Evolutionary conservation across 2,329 filamentous ascomycete species (phyloP).

Genomic region (Orbilia oligospora): DNA sequence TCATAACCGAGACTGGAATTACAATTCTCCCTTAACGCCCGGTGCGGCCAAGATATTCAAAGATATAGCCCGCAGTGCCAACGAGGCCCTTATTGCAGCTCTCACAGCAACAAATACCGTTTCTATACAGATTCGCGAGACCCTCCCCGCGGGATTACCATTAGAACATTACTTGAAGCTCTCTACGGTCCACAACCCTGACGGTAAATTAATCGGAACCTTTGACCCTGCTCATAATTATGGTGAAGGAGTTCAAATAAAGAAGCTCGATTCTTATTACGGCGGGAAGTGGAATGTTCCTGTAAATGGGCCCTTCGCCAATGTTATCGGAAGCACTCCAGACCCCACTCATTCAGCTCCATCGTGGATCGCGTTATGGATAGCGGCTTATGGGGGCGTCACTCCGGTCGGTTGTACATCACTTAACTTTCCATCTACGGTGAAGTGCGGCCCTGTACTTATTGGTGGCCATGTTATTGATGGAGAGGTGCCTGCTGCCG

Average conservation of each 20-base stretch:
- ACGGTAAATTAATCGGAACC: neutral
- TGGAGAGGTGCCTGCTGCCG: neutral
- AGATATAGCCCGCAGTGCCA: neutral
- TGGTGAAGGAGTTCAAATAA: neutral
- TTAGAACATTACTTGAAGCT: neutral
- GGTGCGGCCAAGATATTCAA: neutral
- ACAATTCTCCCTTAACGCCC: neutral
- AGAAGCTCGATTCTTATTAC: neutral
- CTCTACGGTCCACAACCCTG: neutral
- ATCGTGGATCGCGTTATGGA: neutral
- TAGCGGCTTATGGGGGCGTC: neutral
- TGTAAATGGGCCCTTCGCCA: neutral
- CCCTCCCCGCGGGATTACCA: neutral
- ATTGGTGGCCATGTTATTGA: slow-evolving; percentile 1
- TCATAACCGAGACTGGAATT: slow-evolving; percentile 11
- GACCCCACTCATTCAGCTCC: neutral
- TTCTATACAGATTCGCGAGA: neutral
- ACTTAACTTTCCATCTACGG: neutral
- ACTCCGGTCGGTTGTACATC: neutral
- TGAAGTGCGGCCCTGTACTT: neutral
- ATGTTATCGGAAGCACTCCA: neutral
- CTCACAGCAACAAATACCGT: neutral
- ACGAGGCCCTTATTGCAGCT: neutral
- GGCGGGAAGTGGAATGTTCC: neutral
- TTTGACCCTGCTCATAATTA: neutral